These are phyloP conservation scores for Ailanthus altissimus DNA, from an alignment of 345 rosid species.

Conservation along the genomic window DNA sequence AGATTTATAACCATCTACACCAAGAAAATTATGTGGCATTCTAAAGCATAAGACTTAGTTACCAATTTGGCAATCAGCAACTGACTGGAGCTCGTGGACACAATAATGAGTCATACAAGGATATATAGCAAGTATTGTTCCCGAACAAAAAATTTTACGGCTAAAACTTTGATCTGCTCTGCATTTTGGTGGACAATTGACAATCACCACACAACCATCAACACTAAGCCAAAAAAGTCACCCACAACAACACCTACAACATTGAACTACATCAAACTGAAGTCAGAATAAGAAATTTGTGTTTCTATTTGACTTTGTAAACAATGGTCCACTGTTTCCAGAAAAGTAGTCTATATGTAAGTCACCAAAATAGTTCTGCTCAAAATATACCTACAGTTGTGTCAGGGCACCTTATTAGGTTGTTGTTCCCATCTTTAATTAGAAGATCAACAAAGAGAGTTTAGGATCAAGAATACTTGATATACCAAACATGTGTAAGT, in stretches of 20 bases:
- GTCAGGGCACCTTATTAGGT: not conserved
- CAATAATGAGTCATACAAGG: not conserved
- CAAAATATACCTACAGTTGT: not conserved
- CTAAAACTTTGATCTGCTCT: too few species aligned
- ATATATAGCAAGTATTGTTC: not conserved
- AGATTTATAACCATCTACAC: too few species aligned
- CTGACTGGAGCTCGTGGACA: not conserved
- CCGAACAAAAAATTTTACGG: too few species aligned
- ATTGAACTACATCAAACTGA: not conserved
- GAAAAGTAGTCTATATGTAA: not conserved
- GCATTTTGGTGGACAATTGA: not conserved
- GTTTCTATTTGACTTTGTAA: not conserved
- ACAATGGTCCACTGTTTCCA: not conserved
- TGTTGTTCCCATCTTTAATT: not conserved
- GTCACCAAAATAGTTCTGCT: conserved; percentile 7
- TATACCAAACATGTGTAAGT: not conserved
- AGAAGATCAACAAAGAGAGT: not conserved
- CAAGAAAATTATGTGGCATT: not conserved
- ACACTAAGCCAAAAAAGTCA: not conserved
- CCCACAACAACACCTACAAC: not conserved
- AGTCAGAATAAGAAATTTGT: not conserved
- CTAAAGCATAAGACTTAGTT: not conserved
- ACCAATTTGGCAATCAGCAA: not conserved
- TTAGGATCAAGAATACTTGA: not conserved
- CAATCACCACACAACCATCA: not conserved